Evolutionary conservation across 176 grass and related monocot genomes (phyloP), one percentile per base, ranked within the genome.

Genomic region (Carex parvula): DNA sequence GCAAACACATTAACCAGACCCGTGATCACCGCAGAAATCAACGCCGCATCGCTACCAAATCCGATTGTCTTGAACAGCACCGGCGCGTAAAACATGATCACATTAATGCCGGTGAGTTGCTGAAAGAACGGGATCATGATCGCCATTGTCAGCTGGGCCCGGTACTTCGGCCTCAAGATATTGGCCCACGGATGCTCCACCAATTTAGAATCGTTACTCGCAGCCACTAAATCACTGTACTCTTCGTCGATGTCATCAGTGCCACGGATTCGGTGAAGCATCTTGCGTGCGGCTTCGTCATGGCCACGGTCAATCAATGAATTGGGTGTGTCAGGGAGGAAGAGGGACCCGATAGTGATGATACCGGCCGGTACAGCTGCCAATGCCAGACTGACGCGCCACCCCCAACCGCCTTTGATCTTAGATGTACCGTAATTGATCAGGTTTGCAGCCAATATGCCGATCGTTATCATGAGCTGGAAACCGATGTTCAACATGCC

Each of bases 401-500:
- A 98, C 0, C 95, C 95, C 92, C 92, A 94, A 0, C 92, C 90
- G 20, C 86, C 89, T 57, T 84, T 85, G 86, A 98, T 98, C 84
- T 98, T 98, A 48, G 84, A 67, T 0, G 95, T 94, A 37, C 95
- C 92, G 58, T 94, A 94, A 79, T 98, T 98, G 86, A 98, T 98
- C 12, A 98, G 89, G 42, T 89, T 93, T 0, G 95, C 95, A 60
- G 64, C 75, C 0, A 98, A 81, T 87, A 98, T 98, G 82, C 95
- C 95, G 37, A 94, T 90, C 1, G 95, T 98, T 88, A 91, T 87
- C 95, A 98, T 98, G 48, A 94, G 41, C 88, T 98, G 95, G 86
- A 98, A 98, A 6, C 95, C 90, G 9, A 98, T 98, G 92, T 98
- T 98, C 80, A 98, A 91, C 95, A 94, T 98, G 15, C 95, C 95